phyloP scores from a whole-genome alignment of 179 eudicot genomes.

The Corrigiola litoralis region DNA sequence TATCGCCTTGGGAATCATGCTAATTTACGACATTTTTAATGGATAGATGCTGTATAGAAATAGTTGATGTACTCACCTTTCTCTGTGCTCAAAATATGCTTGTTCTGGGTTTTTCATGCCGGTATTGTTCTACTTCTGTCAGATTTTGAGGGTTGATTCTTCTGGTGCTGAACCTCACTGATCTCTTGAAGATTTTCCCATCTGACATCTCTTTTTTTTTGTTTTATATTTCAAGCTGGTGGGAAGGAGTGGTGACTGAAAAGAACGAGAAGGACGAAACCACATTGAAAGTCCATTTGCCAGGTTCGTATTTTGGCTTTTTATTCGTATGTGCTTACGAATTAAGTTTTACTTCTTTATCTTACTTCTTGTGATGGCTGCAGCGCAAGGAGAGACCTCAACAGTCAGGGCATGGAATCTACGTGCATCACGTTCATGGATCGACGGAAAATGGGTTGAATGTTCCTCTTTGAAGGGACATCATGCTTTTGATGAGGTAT shows the following conservation, averaged over 20 bases:
- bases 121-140: neutral
- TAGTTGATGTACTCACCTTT: too few species aligned
- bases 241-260: constrained; percentile 85
- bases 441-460: constrained; percentile 74
- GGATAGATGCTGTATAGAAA: too few species aligned
- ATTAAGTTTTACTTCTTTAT: neutral
- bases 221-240: constrained; percentile 60
- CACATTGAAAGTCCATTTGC: constrained; percentile 64
- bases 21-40: too few species aligned
- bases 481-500: constrained; percentile 28
- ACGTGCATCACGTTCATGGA: constrained; percentile 79
- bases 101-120: too few species aligned
- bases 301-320: constrained; percentile 43
- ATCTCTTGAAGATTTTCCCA: neutral
- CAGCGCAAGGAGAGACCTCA: constrained; percentile 74
- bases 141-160: neutral
- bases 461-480: constrained; percentile 41
- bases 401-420: constrained; percentile 78
- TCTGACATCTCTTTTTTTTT: constrained; percentile 10
- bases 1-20: too few species aligned
- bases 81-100: too few species aligned
- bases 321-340: too few species aligned
- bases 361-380: constrained; percentile 6
- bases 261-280: constrained; percentile 67
- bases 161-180: neutral